Base-by-base conservation (phyloP, 2,329 filamentous ascomycete species). In the Nemania diffusa region DNA sequence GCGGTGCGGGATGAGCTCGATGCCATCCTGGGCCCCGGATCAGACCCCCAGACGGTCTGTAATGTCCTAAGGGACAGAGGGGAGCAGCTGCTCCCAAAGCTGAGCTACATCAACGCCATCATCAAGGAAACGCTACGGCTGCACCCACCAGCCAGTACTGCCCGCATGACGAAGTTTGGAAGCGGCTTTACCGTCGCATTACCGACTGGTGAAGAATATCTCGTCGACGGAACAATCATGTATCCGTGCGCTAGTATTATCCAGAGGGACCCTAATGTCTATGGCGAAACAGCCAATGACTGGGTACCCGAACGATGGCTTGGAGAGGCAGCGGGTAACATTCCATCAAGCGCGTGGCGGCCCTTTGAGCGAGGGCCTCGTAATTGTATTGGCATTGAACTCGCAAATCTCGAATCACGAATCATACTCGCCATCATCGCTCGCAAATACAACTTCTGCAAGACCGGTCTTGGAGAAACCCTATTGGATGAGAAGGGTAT, bases 371-470 rank as follows among this genome's bases (percentile, higher is more conserved):
- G 81, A 51, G 84, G 84, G 0, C 79, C 80, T 1, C 72, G 84
- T 5, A 84, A 81, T 40, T 87, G 84, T 69, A 80, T 87, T n/a
- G 85, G 84, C 0, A 81, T 85, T 68, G 81, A 83, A 65, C 75
- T 87, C 26, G 85, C 83, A 0, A 82, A 51, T 17, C 53, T 71
- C 27, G 63, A 72, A 46, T 34, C 57, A 11, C 52, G 71, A 1
- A n/a, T 72, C 22, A 67, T 58, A n/a, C 29, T 62, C 46, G 68
- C 77, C n/a, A 66, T 71, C 1, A 70, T 77, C 7, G 74, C 73
- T 24, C 69, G 76, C 37, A 69, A 67, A 7, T 79, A 74, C 57
- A 74, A 78, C 44, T 78, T 79, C 66, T 66, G 71, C 50, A 79
- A 79, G 68, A 71, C 75, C 0, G 78, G 78, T 0, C 44, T 77